Conservation (phyloP, 2,329 filamentous ascomycete species). For the Neofusicoccum ribis region DNA sequence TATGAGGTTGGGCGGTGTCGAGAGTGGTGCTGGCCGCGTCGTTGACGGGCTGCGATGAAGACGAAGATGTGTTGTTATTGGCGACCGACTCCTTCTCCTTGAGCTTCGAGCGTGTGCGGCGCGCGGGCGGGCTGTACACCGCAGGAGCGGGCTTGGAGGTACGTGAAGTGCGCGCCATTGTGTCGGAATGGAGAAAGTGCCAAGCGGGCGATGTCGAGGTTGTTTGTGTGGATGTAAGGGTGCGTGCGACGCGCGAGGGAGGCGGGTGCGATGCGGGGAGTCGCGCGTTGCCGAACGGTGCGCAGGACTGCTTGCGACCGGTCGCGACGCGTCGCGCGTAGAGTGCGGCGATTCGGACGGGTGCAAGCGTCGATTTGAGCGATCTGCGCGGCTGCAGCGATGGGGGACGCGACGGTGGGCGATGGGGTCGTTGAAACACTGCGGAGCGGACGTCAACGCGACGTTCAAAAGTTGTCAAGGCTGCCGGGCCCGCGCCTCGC, state of each 20-base stretch:
- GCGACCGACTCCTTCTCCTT: not conserved
- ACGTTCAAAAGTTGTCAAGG: conserved; percentile 15
- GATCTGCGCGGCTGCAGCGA: not conserved
- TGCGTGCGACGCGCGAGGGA: conserved; percentile 5
- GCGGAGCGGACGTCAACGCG: conserved; percentile 11
- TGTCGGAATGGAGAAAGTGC: not conserved
- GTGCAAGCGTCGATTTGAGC: not conserved
- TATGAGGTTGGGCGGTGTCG: not conserved
- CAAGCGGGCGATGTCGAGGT: not conserved
- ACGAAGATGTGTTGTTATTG: not conserved
- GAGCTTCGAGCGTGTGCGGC: conserved; percentile 7
- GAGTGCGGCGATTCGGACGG: conserved; percentile 1
- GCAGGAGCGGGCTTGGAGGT: not conserved
- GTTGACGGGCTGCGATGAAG: not conserved
- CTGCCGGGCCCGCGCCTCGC: conserved; percentile 7
- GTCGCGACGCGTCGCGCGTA: conserved; percentile 6
- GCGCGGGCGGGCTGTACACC: not conserved
- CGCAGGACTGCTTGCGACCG: conserved; percentile 4
- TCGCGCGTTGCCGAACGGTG: not conserved
- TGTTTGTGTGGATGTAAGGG: not conserved
- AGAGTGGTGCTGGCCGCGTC: not conserved
- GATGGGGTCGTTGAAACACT: conserved; percentile 13
- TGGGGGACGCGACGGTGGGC: not conserved
- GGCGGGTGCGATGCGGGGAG: conserved; percentile 1
- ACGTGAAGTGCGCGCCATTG: conserved; percentile 5